Conservation (phyloP, 306 rosid genomes). For the Fragaria vesca region DNA sequence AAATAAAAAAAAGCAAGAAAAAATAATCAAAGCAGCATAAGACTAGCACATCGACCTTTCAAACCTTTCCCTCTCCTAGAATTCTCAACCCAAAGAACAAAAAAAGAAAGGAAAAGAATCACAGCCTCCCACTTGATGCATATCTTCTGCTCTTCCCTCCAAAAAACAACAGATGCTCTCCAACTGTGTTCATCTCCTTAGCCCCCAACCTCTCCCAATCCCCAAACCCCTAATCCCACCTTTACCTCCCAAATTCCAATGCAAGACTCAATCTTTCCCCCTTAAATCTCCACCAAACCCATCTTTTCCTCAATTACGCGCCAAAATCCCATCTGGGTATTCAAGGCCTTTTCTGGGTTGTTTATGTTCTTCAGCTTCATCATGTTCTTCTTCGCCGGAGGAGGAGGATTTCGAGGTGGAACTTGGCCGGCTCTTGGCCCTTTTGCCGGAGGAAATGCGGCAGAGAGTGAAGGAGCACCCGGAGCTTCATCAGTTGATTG, state of each 20-base stretch:
- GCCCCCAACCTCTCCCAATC: conserved; percentile 28
- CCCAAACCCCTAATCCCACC: conserved; percentile 21
- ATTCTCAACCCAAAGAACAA: not conserved
- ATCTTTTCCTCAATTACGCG: conserved; percentile 22
- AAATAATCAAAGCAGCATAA: not conserved
- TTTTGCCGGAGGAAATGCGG: conserved; percentile 84
- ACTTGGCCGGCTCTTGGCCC: conserved; percentile 62
- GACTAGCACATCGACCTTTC: not conserved
- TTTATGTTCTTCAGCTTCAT: conserved; percentile 24
- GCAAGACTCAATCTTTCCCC: conserved; percentile 30
- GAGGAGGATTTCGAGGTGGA: conserved; percentile 73
- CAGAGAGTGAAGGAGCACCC: conserved; percentile 63
- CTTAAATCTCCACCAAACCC: conserved; percentile 8
- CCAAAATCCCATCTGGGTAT: conserved; percentile 36
- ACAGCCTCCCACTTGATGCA: conserved; percentile 4
- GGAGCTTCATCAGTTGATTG: conserved; percentile 65
- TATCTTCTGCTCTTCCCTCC: conserved; percentile 50
- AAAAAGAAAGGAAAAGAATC: not conserved
- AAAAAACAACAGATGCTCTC: conserved; percentile 46
- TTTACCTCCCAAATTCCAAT: conserved; percentile 25
- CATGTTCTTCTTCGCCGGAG: conserved; percentile 23
- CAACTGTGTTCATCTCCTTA: conserved; percentile 32
- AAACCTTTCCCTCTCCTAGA: not conserved
- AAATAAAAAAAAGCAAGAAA: too few relatives aligned
- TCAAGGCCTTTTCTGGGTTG: conserved; percentile 24